Evolutionary conservation across 495 filamentous ascomycete species (phyloP), one percentile per base, ranked within the genome.

Genomic region (Endocarpon pusillum): DNA sequence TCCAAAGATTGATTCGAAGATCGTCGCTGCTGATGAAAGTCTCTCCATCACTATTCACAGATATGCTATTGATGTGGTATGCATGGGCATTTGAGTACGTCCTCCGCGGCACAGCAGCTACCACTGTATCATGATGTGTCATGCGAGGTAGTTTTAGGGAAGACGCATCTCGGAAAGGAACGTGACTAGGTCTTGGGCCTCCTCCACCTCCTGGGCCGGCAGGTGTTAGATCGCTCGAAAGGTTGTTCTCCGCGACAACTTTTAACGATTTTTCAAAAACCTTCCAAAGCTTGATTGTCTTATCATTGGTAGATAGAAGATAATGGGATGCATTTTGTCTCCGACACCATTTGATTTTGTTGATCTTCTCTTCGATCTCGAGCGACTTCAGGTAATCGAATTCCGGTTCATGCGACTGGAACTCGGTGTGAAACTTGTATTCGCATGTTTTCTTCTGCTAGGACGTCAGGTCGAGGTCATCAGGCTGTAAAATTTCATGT

Each of bases 341-440:
- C 47, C 81, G 75, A 56, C 89, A 97, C 89, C 89, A 97, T 63
- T 96, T 97, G 58, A 97, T 97, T 66, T 97, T 97, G 69, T 97
- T 97, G 69, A 97, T 97, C 65, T 97, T 97, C 61, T 97, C 89
- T 69, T 97, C 89, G 45, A 97, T 97, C 62, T 97, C 89, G 38
- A 97, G 68, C 15, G 89, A 97, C 62, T 97, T 97, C 37, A 97
- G 72, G 55, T 97, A 97, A 52, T 97, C 89, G 56, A 97, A 97
- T 55, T 97, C 89, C 15, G 89, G 89, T 54, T 97, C 89, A 58
- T 97, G 89, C 35, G 89, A 97, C 67, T 97, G 89, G 42, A 97
- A 97, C 51, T 97, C 89, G 48, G 89, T 97, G 54, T 97, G 89
- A 58, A 97, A 97, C 56, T 97, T 97, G 69, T 97, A 97, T 58